Conservation (phyloP, 306 rosid genomes). For the Comarum palustre region DNA sequence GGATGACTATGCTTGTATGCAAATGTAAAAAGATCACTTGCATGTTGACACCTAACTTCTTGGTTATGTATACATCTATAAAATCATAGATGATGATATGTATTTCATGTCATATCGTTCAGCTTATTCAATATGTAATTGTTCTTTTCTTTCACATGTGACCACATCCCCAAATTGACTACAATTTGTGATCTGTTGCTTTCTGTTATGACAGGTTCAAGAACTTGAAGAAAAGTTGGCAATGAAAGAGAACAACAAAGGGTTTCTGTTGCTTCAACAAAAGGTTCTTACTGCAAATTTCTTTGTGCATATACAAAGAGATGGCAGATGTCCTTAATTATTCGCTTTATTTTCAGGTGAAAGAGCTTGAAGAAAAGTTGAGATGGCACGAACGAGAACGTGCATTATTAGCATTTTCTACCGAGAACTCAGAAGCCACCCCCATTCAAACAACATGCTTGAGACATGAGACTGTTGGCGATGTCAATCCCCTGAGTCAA, state of each 20-base stretch:
- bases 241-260: slow-evolving; percentile 13
- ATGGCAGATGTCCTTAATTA: not conserved
- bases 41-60: not conserved
- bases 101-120: not conserved
- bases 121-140: not conserved
- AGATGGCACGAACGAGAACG: slow-evolving; percentile 13
- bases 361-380: slow-evolving; percentile 20
- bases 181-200: slow-evolving; percentile 1
- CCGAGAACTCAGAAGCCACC: slow-evolving; percentile 6
- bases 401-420: not conserved
- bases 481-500: not conserved
- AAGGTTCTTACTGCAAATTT: slow-evolving; percentile 12
- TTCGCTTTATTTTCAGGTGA: slow-evolving; percentile 3
- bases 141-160: not conserved
- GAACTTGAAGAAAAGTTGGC: slow-evolving; percentile 14
- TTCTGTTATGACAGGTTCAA: slow-evolving; percentile 6
- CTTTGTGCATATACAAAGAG: not conserved
- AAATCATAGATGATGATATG: not conserved
- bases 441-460: not conserved
- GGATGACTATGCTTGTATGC: not conserved
- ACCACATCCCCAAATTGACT: slow-evolving; percentile 3
- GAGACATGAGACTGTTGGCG: slow-evolving; percentile 6
- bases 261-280: slow-evolving; percentile 13
- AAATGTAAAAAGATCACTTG: not conserved
- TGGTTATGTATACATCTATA: not conserved